phyloP scores from a whole-genome alignment of 73 alveolate species.

The Breviolum minutum region DNA sequence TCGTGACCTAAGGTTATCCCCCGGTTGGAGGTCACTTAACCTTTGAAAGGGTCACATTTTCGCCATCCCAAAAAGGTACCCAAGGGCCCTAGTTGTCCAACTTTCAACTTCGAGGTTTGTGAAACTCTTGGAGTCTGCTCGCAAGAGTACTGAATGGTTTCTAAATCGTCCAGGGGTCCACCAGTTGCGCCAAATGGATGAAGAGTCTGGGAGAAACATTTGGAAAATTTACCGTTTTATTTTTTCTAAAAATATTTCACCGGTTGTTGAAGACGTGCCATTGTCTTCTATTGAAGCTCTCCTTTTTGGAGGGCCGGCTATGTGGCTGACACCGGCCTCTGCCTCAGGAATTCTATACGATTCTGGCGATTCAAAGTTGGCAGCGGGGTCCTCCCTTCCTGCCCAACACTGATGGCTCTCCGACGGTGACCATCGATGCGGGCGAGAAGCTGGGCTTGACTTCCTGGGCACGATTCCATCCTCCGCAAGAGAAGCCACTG shows the following conservation, averaged over 20 bases:
- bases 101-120: conserved; percentile 6
- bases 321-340: not conserved
- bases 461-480: conserved; percentile 43
- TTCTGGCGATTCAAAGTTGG: conserved; percentile 62
- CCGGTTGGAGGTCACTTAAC: too few relatives aligned
- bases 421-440: conserved; percentile 62
- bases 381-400: conserved; percentile 85
- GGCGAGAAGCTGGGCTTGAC: conserved; percentile 62
- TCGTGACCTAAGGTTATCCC: too few relatives aligned
- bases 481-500: conserved; percentile 17
- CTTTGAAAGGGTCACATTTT: too few relatives aligned
- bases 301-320: too few relatives aligned
- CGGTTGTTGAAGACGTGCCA: not conserved
- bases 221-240: too few relatives aligned
- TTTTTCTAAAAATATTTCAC: not conserved
- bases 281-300: too few relatives aligned
- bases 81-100: too few relatives aligned
- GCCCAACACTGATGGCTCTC: not conserved
- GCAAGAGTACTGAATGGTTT: conserved; percentile 43
- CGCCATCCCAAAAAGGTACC: too few relatives aligned
- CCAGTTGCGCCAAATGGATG: conserved; percentile 16
- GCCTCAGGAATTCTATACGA: conserved; percentile 4
- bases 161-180: conserved; percentile 63
- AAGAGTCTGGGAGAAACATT: not conserved
- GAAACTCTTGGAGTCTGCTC: not conserved